Evolutionary conservation across 2,329 filamentous ascomycete genomes (phyloP), one percentile per base, ranked within the genome.

Genomic region (Arthrinium puccinioides): DNA sequence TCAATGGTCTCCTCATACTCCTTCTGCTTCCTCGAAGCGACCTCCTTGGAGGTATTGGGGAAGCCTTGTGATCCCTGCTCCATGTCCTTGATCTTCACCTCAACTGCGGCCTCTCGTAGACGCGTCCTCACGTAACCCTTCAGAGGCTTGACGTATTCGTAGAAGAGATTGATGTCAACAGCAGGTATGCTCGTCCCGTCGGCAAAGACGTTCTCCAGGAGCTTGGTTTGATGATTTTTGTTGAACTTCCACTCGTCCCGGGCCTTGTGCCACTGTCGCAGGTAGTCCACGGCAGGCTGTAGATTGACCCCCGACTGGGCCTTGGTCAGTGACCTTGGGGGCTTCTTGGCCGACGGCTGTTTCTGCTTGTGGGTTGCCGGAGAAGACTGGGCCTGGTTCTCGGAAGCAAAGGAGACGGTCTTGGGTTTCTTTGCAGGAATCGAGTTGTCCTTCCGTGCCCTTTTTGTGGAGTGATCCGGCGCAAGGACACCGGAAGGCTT

Each of bases 231-330:
- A 55, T 87, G 79, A 50, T 87, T 89, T 66, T 96, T 96, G 67
- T 94, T 94, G 69, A 96, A 97, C 61, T 95, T 96, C 90, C 90
- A 97, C 49, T 69, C 70, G 9, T 72, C 67, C 40, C 79, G 79
- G 43, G 79, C 73, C 38, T 72, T 73, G 61, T 85, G 72, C 72
- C 88, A 95, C 55, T 82, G 78, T 32, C 71, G 71, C 30, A 96
- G 74, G 57, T 96, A 96, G 37, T 76, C 70, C 13, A 94, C 69
- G 40, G 87, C 82, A 11, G 81, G 74, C 32, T 76, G 70, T 38
- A 80, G 62, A 43, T 76, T 70, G 57, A 61, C 58, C 60, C 56
- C 46, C 50, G 54, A 40, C 55, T 60, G 44, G 35, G 44, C 46
- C 44, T 44, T 47, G 35, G 60, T 53, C 27, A 28, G 24, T 21